These are phyloP conservation scores for Umbelopsis isabellina DNA, from an alignment of 192 early-diverging fungal species.

Conservation along the genomic window DNA sequence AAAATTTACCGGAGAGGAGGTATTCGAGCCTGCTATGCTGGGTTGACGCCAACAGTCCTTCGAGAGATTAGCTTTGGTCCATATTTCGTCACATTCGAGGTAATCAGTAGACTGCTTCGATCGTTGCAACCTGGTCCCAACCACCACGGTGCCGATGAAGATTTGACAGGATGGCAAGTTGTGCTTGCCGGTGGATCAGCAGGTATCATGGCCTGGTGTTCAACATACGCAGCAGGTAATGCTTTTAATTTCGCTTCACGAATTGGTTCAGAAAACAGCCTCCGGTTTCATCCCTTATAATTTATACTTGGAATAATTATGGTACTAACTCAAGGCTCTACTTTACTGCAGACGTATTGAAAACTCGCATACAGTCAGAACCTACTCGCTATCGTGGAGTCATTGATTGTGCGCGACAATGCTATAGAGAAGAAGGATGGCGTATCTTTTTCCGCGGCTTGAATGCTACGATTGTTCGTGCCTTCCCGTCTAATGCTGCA, in stretches of 20 bases:
- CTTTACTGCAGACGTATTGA: conserved; percentile 52
- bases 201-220: conserved; percentile 59
- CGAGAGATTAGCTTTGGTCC: conserved; percentile 60
- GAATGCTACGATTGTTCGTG: conserved; percentile 58
- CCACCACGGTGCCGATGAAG: conserved; percentile 22
- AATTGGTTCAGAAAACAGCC: too few species aligned
- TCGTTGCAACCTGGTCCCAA: conserved; percentile 40
- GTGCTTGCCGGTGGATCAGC: conserved; percentile 60
- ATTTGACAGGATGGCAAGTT: conserved; percentile 45
- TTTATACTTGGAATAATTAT: background rate
- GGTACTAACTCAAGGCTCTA: background rate
- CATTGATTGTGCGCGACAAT: conserved; percentile 45
- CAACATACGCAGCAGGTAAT: conserved; percentile 61
- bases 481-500: conserved; percentile 63
- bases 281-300: too few species aligned
- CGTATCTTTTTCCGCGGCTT: conserved; percentile 59
- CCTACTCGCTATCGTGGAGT: conserved; percentile 50
- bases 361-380: conserved; percentile 61
- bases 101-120: conserved; percentile 46
- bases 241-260: too few species aligned
- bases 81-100: conserved; percentile 59
- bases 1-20: conserved; percentile 51
- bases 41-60: conserved; percentile 50
- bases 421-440: conserved; percentile 57
- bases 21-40: conserved; percentile 55